These are phyloP conservation scores for Podaxis sp. DNA, from an alignment of 768 basidiomycete species.

Conservation along the genomic window DNA sequence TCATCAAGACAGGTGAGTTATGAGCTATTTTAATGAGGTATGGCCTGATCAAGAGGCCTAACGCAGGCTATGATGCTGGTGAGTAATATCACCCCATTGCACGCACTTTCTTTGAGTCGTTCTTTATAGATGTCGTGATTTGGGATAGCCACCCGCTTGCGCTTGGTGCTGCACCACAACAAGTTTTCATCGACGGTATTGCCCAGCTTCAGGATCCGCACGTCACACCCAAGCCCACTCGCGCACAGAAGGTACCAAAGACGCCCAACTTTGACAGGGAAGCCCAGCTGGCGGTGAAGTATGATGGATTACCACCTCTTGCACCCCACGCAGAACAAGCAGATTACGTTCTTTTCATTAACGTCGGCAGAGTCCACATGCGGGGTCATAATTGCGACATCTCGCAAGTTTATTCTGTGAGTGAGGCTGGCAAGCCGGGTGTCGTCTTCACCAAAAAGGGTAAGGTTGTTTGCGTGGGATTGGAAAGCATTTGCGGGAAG, in stretches of 20 bases:
- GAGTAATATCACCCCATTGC: slow-evolving; percentile 7
- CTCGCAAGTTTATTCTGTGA: slow-evolving; percentile 10
- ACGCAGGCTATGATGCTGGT: slow-evolving; percentile 65
- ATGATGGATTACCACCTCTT: slow-evolving; percentile 66
- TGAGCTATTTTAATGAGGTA: background rate
- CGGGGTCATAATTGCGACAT: slow-evolving; percentile 25
- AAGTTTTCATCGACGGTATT: slow-evolving; percentile 86
- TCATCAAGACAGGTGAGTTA: slow-evolving; percentile 46
- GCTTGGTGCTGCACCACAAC: slow-evolving; percentile 72
- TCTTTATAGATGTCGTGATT: slow-evolving; percentile 51
- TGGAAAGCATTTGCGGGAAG: slow-evolving; percentile 8
- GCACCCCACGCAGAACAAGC: slow-evolving; percentile 32
- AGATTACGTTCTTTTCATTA: slow-evolving; percentile 54
- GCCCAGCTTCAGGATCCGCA: slow-evolving; percentile 52
- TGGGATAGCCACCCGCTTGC: slow-evolving; percentile 78
- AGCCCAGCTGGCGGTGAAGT: slow-evolving; percentile 45
- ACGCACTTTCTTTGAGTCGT: background rate
- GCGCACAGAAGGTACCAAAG: slow-evolving; percentile 48
- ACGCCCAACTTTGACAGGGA: slow-evolving; percentile 62
- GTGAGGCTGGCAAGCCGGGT: slow-evolving; percentile 16
- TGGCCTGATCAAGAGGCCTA: background rate
- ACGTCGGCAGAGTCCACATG: slow-evolving; percentile 51
- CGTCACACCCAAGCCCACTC: slow-evolving; percentile 44
- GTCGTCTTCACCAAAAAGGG: slow-evolving; percentile 54
- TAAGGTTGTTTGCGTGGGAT: slow-evolving; percentile 48